Conservation (phyloP, 176 grass and related monocot genomes). For the Lolium rigidum region DNA sequence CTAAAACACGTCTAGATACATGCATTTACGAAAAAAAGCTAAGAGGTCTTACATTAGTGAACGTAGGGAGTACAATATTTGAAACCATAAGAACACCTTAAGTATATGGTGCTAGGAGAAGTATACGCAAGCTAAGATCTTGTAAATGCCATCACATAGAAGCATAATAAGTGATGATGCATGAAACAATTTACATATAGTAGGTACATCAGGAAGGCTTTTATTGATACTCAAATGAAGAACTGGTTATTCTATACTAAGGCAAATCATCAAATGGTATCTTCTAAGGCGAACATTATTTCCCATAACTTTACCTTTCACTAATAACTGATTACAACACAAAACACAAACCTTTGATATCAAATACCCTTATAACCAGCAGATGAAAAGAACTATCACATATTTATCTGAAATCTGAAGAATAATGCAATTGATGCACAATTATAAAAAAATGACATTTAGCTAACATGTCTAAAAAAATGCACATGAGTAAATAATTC, state of each 20-base stretch:
- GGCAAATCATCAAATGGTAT: conserved; percentile 18
- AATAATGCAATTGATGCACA: not conserved
- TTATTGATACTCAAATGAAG: conserved; percentile 28
- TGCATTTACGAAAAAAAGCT: too few species aligned
- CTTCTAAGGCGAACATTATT: not conserved
- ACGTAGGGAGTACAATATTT: not conserved
- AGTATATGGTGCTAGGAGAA: not conserved
- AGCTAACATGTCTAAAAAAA: conserved; percentile 26
- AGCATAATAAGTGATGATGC: conserved; percentile 10
- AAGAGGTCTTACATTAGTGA: too few species aligned
- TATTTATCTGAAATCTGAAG: conserved; percentile 31
- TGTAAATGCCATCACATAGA: not conserved
- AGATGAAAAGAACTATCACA: not conserved
- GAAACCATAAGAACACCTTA: conserved; percentile 24
- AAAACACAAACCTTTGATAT: conserved; percentile 17
- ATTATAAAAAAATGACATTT: conserved; percentile 12
- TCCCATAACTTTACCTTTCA: not conserved
- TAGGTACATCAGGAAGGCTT: conserved; percentile 4
- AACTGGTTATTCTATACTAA: conserved; percentile 8
- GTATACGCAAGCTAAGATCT: conserved; percentile 12
- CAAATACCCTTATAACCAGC: conserved; percentile 4
- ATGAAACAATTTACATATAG: conserved; percentile 27
- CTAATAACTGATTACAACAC: not conserved
- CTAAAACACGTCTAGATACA: too few species aligned
- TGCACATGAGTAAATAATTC: conserved; percentile 9